Base-by-base conservation (phyloP, 306 rosid species). In the Delonix regia region DNA sequence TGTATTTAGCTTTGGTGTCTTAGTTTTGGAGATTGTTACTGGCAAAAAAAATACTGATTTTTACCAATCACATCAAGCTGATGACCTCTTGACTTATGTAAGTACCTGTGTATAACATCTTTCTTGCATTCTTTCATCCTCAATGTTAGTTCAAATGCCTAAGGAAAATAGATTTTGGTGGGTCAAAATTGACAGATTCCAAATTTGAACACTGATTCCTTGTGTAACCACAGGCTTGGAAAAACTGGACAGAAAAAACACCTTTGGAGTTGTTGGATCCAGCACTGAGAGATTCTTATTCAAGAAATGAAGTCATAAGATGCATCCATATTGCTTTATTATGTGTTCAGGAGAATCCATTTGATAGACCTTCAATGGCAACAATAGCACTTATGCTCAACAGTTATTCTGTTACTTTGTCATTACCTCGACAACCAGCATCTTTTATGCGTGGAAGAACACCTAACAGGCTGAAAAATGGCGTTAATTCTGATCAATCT, bases 241-340 rank as follows among this genome's bases (percentile, higher is more conserved):
- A 80, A 45, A 78, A 51, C 13, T 87, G 90, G 90, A 59, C 63
- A 10, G 59, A 63, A 36, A 39, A 78, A 51, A 84, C 81, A 55
- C 71, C 88, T 15, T 22, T 82, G 79, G 83, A 79, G 61, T 47
- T 84, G 12, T 52, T 87, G 53, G 90, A 87, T 84, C 90, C 86
- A 60, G 66, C 70, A 3, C 71, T 87, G 53, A 64, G 75, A 72
- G 85, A 61, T 33, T 84, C 86, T 75, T 82, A 56, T 74, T 82
- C 88, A 24, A 81, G 81, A 70, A 82, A 79, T 27, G 90, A 87
- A 84, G 88, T 87, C 48, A 51, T 72, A 2, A 84, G 85, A 82
- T 87, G 90, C 84, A 79, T 87, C 74, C 90, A 87, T 33, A 82
- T 84, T 24, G 88, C 85, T 34, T 82, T 87, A 22, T 83, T 87